Evolutionary conservation across 2,329 filamentous ascomycete species (phyloP).

Genomic region (Sclerotiophoma versabilis): DNA sequence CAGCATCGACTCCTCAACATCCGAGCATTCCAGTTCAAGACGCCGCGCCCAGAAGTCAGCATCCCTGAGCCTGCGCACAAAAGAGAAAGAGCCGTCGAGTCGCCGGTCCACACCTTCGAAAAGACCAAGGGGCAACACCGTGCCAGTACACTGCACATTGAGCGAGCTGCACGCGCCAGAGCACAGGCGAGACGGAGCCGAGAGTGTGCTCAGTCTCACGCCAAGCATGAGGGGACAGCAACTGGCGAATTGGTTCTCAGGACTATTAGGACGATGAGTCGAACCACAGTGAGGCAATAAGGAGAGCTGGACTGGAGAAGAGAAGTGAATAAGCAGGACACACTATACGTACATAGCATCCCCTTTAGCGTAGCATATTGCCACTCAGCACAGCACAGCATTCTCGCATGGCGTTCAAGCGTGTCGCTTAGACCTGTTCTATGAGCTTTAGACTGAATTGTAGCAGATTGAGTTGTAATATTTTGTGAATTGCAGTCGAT

Average conservation of each 20-base stretch:
- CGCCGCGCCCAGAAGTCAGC: conserved; percentile 13
- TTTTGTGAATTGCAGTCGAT: too few species aligned
- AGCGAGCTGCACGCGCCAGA: not conserved
- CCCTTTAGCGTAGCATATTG: too few species aligned
- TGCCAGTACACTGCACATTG: conserved; percentile 5
- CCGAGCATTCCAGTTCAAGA: not conserved
- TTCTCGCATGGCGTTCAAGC: too few species aligned
- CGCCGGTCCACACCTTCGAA: conserved; percentile 21
- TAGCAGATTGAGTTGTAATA: too few species aligned
- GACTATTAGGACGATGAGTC: conserved; percentile 40
- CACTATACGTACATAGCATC: too few species aligned
- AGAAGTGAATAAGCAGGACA: too few species aligned
- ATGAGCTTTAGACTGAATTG: too few species aligned
- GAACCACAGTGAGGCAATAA: too few species aligned
- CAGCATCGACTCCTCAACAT: conserved; percentile 1
- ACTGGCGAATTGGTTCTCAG: conserved; percentile 43
- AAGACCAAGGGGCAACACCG: conserved; percentile 30
- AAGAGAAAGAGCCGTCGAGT: conserved; percentile 10
- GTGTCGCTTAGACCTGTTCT: too few species aligned
- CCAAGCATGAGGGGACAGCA: conserved; percentile 38
- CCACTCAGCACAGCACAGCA: too few species aligned
- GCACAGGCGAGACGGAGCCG: not conserved
- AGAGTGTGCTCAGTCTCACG: conserved; percentile 32
- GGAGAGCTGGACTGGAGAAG: too few species aligned
- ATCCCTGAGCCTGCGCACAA: conserved; percentile 17